Base-by-base conservation (phyloP, 106 monocot species). In the Phalaenopsis aphrodite region DNA sequence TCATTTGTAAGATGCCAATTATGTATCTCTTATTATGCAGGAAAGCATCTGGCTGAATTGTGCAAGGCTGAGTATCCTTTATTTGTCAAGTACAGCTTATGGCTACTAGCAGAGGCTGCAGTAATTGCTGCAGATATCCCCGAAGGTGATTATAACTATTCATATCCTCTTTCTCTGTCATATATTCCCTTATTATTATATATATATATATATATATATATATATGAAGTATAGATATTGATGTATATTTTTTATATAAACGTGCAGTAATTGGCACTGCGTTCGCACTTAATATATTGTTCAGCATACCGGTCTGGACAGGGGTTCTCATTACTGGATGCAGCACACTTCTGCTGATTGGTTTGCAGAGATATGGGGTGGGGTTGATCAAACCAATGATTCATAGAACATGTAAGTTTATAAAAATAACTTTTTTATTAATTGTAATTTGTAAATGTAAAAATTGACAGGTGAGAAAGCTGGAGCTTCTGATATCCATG, bases 201-300 rank as follows among this genome's bases (percentile, higher is more conserved):
- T 30, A 30, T 18, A 6, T 68, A 1, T 38, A 2, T 37, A 5
- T 68, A 68, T 36, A 38, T 68, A 68, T 18, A 67, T 10, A 38
- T 37, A 46, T 19, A n/a, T 38, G 10, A 52, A 65, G 77, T 42
- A 58, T 38, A 47, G 78, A 42, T 68, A 17, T 45, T 12, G 37
- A 8, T 55, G 14, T 23, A 55, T 79, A 11, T 24, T 16, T 67
- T 52, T 52, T 12, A 15, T 65, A 17, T 4, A 43, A 12, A 39
- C 36, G 56, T 81, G 56, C 87, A 91, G 95, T 95, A n/a, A 93
- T 95, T 42, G 95, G 95, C 12, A 95, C 95, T 14, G 95, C 95
- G 17, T 93, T 93, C 36, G 95, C 95, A 5, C 88, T 95, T 37
- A 91, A 95, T 79, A 90, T 93, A 71, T 46, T 95, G 73, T 91